Conservation (phyloP, 2,329 filamentous ascomycete species). For the Penicillium expansum region DNA sequence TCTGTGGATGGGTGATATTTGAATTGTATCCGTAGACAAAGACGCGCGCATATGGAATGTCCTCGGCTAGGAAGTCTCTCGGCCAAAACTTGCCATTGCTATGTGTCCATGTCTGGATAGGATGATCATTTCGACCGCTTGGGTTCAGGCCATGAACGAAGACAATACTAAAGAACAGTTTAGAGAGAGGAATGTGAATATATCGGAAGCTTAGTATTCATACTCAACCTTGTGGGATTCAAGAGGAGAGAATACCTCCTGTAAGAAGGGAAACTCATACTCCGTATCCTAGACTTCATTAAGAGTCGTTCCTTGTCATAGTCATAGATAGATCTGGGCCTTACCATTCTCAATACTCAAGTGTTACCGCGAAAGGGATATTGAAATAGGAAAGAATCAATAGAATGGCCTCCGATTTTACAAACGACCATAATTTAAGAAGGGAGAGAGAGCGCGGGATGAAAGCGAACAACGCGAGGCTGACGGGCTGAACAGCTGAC, state of each 20-base stretch:
- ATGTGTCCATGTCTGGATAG: slow-evolving; percentile 35
- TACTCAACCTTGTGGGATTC: slow-evolving; percentile 31
- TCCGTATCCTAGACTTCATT: slow-evolving; percentile 14
- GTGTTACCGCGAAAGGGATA: neutral
- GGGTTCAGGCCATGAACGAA: slow-evolving; percentile 36
- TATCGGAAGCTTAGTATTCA: neutral
- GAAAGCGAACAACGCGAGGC: neutral
- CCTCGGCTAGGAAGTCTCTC: slow-evolving; percentile 21
- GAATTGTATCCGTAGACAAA: slow-evolving; percentile 37
- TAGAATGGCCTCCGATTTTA: neutral
- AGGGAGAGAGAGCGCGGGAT: neutral
- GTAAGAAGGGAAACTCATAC: slow-evolving; percentile 32
- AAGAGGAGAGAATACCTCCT: slow-evolving; percentile 28
- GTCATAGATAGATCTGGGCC: neutral
- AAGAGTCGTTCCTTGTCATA: neutral
- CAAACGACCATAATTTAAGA: neutral
- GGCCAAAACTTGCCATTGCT: slow-evolving; percentile 24
- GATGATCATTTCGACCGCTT: slow-evolving; percentile 31
- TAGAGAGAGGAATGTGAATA: neutral
- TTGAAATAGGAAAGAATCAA: neutral
- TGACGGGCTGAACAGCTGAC: slow-evolving; percentile 11
- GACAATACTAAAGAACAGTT: slow-evolving; percentile 22
- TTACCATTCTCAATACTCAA: slow-evolving; percentile 2
- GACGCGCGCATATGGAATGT: slow-evolving; percentile 31
- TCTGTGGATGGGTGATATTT: slow-evolving; percentile 30